Conservation (phyloP, 345 rosid species). For the Linum usitatissimum region DNA sequence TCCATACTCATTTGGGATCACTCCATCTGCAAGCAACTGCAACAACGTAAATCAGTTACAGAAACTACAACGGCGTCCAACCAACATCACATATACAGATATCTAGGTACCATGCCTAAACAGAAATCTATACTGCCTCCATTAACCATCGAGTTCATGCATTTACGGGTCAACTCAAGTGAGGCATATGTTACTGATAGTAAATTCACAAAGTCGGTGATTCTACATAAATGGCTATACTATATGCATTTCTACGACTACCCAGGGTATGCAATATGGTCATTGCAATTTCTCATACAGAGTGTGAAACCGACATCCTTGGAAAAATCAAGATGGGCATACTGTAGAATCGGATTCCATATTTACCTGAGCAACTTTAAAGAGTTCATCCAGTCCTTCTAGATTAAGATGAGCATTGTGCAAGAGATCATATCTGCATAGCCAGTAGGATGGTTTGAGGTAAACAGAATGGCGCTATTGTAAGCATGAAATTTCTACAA, state of each 20-base stretch:
- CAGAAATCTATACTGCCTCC: too few relatives aligned
- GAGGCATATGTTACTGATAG: too few relatives aligned
- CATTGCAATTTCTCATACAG: too few relatives aligned
- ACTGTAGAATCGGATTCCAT: constrained; percentile 4
- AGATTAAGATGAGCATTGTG: constrained; percentile 94
- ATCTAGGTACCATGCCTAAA: too few relatives aligned
- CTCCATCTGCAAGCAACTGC: constrained; percentile 97
- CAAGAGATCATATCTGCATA: constrained; percentile 77
- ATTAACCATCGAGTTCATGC: too few relatives aligned
- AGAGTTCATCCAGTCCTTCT: constrained; percentile 76
- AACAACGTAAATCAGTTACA: constrained; percentile 22
- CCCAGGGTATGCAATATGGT: too few relatives aligned
- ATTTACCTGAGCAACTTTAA: constrained; percentile 87
- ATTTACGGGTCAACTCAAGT: too few relatives aligned
- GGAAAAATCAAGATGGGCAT: background rate
- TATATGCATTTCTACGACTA: too few relatives aligned
- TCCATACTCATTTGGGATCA: constrained; percentile 95
- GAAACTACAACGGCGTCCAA: too few relatives aligned
- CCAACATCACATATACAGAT: too few relatives aligned
- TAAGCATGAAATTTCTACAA: background rate
- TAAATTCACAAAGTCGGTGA: too few relatives aligned
- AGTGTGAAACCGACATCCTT: background rate
- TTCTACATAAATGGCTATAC: too few relatives aligned
- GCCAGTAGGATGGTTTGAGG: constrained; percentile 3
- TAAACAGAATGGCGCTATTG: background rate